phyloP scores from a whole-genome alignment of 2,329 filamentous ascomycete species.

The Beauveria sp. region DNA sequence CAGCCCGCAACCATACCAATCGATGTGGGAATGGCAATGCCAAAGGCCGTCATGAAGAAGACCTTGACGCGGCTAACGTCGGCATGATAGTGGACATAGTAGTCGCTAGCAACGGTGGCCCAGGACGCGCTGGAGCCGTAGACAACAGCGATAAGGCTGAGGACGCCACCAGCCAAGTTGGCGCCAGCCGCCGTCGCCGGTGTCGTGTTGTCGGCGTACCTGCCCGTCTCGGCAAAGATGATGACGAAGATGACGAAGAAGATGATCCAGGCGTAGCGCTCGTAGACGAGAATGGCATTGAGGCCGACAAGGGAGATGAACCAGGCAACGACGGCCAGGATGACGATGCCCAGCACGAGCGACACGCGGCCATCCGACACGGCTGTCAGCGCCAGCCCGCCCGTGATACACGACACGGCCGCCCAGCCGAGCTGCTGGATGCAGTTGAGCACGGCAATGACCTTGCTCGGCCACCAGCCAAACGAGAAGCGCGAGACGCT shows the following conservation, averaged over 20 bases:
- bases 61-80: conserved; percentile 37
- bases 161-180: conserved; percentile 29
- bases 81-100: conserved; percentile 39
- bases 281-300: conserved; percentile 39
- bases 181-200: conserved; percentile 26
- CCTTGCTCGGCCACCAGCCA: conserved; percentile 43
- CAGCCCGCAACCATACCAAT: conserved; percentile 40
- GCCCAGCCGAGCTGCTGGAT: conserved; percentile 40
- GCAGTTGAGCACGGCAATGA: conserved; percentile 36
- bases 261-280: conserved; percentile 41
- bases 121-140: conserved; percentile 43
- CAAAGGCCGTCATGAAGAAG: conserved; percentile 39
- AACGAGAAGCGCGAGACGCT: conserved; percentile 41
- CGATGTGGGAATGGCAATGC: conserved; percentile 39
- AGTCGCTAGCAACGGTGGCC: conserved; percentile 32
- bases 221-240: conserved; percentile 38
- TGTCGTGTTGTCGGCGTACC: conserved; percentile 30
- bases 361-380: conserved; percentile 36
- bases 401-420: conserved; percentile 43
- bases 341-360: conserved; percentile 43
- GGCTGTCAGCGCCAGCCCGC: conserved; percentile 40
- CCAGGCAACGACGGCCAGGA: conserved; percentile 40
- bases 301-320: conserved; percentile 45
- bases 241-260: conserved; percentile 41
- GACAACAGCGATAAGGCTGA: conserved; percentile 36